Base-by-base conservation (phyloP, 2,329 filamentous ascomycete species). In the Sporothrix luriei region DNA sequence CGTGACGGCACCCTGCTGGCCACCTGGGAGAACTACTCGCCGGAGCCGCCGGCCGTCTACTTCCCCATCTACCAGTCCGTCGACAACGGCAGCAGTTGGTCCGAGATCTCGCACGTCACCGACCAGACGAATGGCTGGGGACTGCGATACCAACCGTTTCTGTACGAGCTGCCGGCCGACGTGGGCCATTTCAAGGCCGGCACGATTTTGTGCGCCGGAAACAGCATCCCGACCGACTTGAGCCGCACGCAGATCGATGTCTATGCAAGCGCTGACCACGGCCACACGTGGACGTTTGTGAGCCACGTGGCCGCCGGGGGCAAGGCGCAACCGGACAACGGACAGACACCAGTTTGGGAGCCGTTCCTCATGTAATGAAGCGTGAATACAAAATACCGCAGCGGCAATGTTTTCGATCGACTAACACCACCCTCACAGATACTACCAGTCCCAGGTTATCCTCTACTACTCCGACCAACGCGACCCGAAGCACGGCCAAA, bases 391-490 rank as follows among this genome's bases (percentile, higher is more conserved):
- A 40, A 9, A 19, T 16, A 16, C 43, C 19, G 3, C 5, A 9
- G 13, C 9, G 26, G 38, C 16, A 14, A 14, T 21, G 3, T 13
- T 4, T 38, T 40, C 49, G 49, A 40, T 14, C 19, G 7, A 40
- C 26, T 59, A 11, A 40, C 55, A 11, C 13, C 55, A 11, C 13
- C 19, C 4, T 48, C 14, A 7, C 59, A 67, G 19, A 10, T 61
- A 83, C 84, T 82, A 88, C 77, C 79, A 90, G 69, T 82, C 84
- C 66, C 81, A 85, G 68, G 78, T 92, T 46, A 83, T 91, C 61
- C 80, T 85, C 74, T 92, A 90, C 81, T 92, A 91, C 80, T 88
- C 89, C 2, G 90, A 92, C 77, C 90, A 92, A 76, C 84, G 90
- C 38, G 87, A 88, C 72, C 82, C 87, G 72, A 81, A 81, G 0